A percentile compares a stretch with the other conserved stretches of the same genome.
Evolutionary conservation across 306 rosid species (phyloP).

Genomic region (Lathyrus sativus): DNA sequence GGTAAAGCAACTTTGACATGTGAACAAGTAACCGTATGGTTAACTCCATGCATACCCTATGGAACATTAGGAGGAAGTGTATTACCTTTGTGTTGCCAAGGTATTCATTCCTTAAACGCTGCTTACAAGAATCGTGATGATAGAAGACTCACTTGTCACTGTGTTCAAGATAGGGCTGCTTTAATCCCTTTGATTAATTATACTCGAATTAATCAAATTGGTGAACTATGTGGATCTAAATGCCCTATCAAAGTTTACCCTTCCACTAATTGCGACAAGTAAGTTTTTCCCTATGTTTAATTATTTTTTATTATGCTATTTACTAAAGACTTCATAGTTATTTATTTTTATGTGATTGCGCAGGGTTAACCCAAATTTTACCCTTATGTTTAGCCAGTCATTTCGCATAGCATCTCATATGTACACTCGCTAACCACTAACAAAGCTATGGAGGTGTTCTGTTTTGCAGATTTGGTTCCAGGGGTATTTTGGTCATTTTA

Average conservation of each 20-base stretch:
- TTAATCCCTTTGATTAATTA: slow-evolving; percentile 54
- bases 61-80: slow-evolving; percentile 61
- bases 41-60: slow-evolving; percentile 64
- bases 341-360: slow-evolving; percentile 32
- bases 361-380: no score
- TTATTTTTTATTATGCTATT: neutral
- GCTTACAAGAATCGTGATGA: slow-evolving; percentile 46
- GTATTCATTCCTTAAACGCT: slow-evolving; percentile 50
- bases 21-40: slow-evolving; percentile 44
- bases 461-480: no score
- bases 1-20: slow-evolving; percentile 47
- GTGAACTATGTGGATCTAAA: slow-evolving; percentile 45
- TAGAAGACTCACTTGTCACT: slow-evolving; percentile 53
- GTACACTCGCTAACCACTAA: no score
- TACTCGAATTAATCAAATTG: slow-evolving; percentile 38
- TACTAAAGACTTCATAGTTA: neutral
- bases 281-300: neutral
- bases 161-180: slow-evolving; percentile 53
- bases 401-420: no score
- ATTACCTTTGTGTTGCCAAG: slow-evolving; percentile 57
- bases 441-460: no score
- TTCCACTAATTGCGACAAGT: slow-evolving; percentile 62
- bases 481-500: no score
- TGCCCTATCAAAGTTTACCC: slow-evolving; percentile 70
- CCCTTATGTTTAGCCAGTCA: no score